phyloP scores from a whole-genome alignment of 2,329 filamentous ascomycete species.

The Polytolypa hystricis region DNA sequence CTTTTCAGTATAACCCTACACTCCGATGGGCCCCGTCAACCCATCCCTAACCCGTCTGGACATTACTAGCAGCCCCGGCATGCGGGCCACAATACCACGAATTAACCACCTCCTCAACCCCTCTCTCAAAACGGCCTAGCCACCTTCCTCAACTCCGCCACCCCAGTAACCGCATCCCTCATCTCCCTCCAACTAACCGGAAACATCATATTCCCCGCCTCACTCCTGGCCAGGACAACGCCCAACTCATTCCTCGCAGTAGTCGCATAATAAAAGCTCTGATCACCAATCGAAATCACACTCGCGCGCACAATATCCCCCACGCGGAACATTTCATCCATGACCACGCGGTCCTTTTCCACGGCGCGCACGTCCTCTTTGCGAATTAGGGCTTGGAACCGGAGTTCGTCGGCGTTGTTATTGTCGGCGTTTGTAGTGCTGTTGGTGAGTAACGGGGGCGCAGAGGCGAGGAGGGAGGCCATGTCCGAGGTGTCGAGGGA shows the following conservation, averaged over 20 bases:
- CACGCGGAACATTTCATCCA: constrained; percentile 82
- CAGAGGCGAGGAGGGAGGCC: constrained; percentile 24
- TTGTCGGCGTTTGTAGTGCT: constrained; percentile 27
- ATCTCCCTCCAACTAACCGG: constrained; percentile 95
- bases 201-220: constrained; percentile 80
- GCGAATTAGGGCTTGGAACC: constrained; percentile 72
- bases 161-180: constrained; percentile 66
- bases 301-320: constrained; percentile 82
- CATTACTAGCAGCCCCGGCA: too few species aligned
- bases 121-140: constrained; percentile 69
- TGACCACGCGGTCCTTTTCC: constrained; percentile 88
- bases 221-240: constrained; percentile 84
- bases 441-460: constrained; percentile 4
- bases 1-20: too few species aligned
- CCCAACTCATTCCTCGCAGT: constrained; percentile 86
- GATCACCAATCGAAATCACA: constrained; percentile 85
- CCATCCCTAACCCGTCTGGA: too few species aligned
- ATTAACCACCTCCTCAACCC: too few species aligned
- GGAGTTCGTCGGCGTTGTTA: constrained; percentile 48
- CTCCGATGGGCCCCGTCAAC: too few species aligned
- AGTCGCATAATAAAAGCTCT: constrained; percentile 88
- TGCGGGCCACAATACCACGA: too few species aligned
- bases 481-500: constrained; percentile 17
- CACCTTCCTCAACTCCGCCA: constrained; percentile 74
- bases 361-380: constrained; percentile 88